Evolutionary conservation across 257 asterid species (phyloP).

Genomic region (Penstemon eatonii): DNA sequence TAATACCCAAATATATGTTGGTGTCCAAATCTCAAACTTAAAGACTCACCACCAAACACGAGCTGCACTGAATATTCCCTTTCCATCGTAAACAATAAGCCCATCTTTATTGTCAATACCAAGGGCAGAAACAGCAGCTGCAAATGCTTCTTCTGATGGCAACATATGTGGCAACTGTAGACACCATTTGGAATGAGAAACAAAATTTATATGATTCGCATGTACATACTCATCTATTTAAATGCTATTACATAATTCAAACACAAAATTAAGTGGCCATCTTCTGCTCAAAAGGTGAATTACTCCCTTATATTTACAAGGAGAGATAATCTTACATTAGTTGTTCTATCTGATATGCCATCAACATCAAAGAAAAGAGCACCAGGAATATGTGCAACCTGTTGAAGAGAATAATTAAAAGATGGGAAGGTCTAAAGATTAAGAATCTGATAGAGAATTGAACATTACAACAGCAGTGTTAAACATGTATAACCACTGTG

Average conservation of each 20-base stretch:
- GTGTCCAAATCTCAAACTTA: slow-evolving; percentile 7
- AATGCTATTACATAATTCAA: slow-evolving; percentile 2
- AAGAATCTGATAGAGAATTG: not conserved
- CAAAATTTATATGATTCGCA: slow-evolving; percentile 3
- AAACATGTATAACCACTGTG: slow-evolving; percentile 8
- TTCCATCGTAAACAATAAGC: slow-evolving; percentile 92
- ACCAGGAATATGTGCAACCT: slow-evolving; percentile 99
- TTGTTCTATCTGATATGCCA: slow-evolving; percentile 75
- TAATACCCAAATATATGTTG: slow-evolving; percentile 16
- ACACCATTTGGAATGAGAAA: slow-evolving; percentile 26
- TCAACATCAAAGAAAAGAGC: slow-evolving; percentile 93
- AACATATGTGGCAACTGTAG: slow-evolving; percentile 94
- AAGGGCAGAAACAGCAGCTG: slow-evolving; percentile 97
- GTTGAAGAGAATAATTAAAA: slow-evolving; percentile 23
- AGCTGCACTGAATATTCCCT: slow-evolving; percentile 97
- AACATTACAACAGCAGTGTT: slow-evolving; percentile 2
- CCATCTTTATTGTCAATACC: slow-evolving; percentile 91
- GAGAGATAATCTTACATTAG: slow-evolving; percentile 56
- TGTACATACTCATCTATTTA: slow-evolving; percentile 18
- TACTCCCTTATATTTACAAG: slow-evolving; percentile 17
- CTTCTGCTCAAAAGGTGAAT: slow-evolving; percentile 3
- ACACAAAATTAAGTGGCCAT: slow-evolving; percentile 3
- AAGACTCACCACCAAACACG: slow-evolving; percentile 98
- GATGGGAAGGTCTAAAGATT: slow-evolving; percentile 2
- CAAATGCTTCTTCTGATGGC: slow-evolving; percentile 96